Evolutionary conservation across 192 early-diverging fungal species (phyloP).

Genomic region (Entomortierella chlamydospora): DNA sequence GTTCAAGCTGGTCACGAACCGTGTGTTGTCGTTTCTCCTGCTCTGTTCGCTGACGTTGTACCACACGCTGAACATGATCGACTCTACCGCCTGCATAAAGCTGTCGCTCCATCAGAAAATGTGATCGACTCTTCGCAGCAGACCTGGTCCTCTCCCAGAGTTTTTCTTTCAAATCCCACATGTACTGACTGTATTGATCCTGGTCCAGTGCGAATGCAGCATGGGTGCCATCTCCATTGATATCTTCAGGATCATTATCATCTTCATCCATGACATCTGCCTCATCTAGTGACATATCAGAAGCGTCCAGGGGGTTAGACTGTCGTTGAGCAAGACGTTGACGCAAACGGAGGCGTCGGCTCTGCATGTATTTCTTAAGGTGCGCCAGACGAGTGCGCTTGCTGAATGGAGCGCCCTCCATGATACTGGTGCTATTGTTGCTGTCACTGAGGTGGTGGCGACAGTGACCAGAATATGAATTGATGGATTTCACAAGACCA

Average conservation of each 20-base stretch:
- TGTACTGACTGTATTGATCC: constrained; percentile 27
- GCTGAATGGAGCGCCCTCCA: constrained; percentile 1
- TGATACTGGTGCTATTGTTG: background rate
- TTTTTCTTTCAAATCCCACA: constrained; percentile 34
- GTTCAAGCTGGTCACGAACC: constrained; percentile 42
- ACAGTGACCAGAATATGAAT: background rate
- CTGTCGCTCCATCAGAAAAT: constrained; percentile 38
- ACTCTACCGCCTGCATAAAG: constrained; percentile 28
- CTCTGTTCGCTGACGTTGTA: constrained; percentile 23
- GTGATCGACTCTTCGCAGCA: constrained; percentile 30
- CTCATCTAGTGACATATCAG: constrained; percentile 34
- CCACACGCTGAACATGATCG: constrained; percentile 36
- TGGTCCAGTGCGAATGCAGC: constrained; percentile 8
- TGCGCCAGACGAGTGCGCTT: constrained; percentile 18
- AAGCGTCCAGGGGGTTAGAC: constrained; percentile 15
- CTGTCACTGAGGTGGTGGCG: background rate
- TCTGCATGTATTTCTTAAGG: constrained; percentile 37
- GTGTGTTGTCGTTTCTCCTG: constrained; percentile 33
- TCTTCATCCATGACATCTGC: constrained; percentile 15
- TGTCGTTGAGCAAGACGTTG: constrained; percentile 13
- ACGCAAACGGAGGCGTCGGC: constrained; percentile 27
- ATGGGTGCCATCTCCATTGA: background rate
- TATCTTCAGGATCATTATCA: background rate
- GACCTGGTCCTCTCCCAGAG: constrained; percentile 34
- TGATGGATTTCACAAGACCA: constrained; percentile 11